phyloP scores from a whole-genome alignment of 331 rosid genomes.

The Malus hybrid region DNA sequence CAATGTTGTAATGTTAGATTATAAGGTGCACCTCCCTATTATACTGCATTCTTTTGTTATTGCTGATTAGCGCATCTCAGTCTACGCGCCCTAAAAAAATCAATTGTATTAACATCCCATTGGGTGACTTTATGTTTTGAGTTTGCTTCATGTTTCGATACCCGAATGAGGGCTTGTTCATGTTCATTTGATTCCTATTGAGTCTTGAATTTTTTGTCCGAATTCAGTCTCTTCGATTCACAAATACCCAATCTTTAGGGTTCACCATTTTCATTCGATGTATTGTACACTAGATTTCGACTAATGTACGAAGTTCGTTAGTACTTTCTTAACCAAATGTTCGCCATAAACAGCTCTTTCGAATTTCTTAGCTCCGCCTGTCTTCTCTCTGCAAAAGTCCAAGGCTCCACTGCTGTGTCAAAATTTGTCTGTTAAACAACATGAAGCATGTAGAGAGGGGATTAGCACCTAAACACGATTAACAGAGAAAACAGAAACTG shows the following conservation, averaged over 20 bases:
- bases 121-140: background rate
- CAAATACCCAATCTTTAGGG: background rate
- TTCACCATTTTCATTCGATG: background rate
- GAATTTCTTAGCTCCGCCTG: slow-evolving; percentile 46
- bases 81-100: background rate
- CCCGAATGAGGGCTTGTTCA: background rate
- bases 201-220: background rate
- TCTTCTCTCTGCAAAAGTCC: slow-evolving; percentile 47
- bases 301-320: slow-evolving; percentile 41
- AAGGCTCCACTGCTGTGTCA: slow-evolving; percentile 72
- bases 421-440: slow-evolving; percentile 64
- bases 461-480: background rate
- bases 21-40: background rate
- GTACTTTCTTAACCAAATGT: slow-evolving; percentile 65
- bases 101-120: background rate
- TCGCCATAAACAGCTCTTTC: slow-evolving; percentile 74
- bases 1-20: background rate
- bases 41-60: background rate
- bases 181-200: background rate
- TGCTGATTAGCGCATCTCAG: background rate
- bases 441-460: background rate
- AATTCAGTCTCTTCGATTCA: background rate
- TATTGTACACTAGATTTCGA: background rate
- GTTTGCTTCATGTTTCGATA: background rate
- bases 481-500: background rate